Base-by-base conservation (phyloP, 306 rosid species). In the Dicorynia guianensis region DNA sequence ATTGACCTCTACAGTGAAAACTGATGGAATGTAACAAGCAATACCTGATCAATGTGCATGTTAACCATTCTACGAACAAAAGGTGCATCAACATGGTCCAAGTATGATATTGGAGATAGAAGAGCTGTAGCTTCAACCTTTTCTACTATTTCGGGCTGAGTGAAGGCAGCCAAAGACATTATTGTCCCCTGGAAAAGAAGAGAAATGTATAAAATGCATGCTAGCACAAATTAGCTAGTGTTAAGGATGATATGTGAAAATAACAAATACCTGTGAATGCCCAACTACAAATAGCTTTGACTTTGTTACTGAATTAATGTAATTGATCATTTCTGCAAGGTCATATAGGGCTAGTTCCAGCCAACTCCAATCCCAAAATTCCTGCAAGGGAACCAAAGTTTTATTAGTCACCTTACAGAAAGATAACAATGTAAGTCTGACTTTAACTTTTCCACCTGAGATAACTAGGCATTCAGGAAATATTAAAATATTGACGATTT, bases 291-390 rank as follows among this genome's bases (percentile, higher is more conserved):
- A 92, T 40, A 90, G 77, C 87, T 90, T 95, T 68, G 87, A 65
- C 72, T 82, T 82, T 40, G 91, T 86, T 56, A 71, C 73, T 11
- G 80, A 79, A 76, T 83, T 74, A 63, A 95, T 77, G 82, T 85
- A 85, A 82, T 77, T 46, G 74, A 95, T 79, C 93, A 95, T 89
- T 80, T 81, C 92, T 53, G 90, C 86, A 72, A 92, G 82, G 79
- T 95, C 98, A 79, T 79, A 85, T 20, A 85, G 78, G 57, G 93
- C 97, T 75, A 95, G 83, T 46, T 95, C 98, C 80, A 90, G 89
- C 97, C 93, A 92, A 88, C 97, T 95, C 97, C 98, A 95, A 77
- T 90, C 89, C 97, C 97, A 95, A 84, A 90, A 95, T 0, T 89
- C 81, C 98, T 95, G 82, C 80, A 81, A 81, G 54, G 55, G 64